phyloP scores from a whole-genome alignment of 2,329 filamentous ascomycete genomes.

The Fusarium multiceps region DNA sequence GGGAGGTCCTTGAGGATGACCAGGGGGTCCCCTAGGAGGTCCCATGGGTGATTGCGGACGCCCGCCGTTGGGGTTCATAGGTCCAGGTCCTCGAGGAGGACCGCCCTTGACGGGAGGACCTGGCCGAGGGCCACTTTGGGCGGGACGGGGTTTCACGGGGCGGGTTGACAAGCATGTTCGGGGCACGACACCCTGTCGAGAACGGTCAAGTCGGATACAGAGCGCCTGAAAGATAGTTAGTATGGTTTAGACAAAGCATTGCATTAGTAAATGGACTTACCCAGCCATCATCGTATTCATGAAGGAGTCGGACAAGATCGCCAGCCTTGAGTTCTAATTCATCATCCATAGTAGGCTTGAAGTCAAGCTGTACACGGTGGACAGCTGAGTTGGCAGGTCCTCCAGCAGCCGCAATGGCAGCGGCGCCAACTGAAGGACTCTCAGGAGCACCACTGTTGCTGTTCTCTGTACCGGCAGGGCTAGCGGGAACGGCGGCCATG shows the following conservation, averaged over 20 bases:
- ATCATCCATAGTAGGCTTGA: conserved; percentile 91
- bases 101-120: conserved; percentile 64
- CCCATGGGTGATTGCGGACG: conserved; percentile 50
- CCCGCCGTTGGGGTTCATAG: conserved; percentile 49
- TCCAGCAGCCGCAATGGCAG: conserved; percentile 71
- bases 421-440: conserved; percentile 61
- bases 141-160: conserved; percentile 85
- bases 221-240: conserved; percentile 73
- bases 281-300: conserved; percentile 99
- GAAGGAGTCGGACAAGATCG: conserved; percentile 86
- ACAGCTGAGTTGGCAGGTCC: conserved; percentile 73
- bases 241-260: background rate
- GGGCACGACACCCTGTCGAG: conserved; percentile 91
- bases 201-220: conserved; percentile 89
- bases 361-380: conserved; percentile 93
- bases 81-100: conserved; percentile 39
- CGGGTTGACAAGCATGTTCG: conserved; percentile 93
- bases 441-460: conserved; percentile 62
- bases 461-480: conserved; percentile 72
- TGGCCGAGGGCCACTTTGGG: conserved; percentile 59
- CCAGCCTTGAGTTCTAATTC: conserved; percentile 86
- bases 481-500: conserved; percentile 59
- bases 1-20: conserved; percentile 49
- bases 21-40: conserved; percentile 51
- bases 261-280: conserved; percentile 62